phyloP scores from a whole-genome alignment of 345 rosid genomes.

The Clausena lansium region DNA sequence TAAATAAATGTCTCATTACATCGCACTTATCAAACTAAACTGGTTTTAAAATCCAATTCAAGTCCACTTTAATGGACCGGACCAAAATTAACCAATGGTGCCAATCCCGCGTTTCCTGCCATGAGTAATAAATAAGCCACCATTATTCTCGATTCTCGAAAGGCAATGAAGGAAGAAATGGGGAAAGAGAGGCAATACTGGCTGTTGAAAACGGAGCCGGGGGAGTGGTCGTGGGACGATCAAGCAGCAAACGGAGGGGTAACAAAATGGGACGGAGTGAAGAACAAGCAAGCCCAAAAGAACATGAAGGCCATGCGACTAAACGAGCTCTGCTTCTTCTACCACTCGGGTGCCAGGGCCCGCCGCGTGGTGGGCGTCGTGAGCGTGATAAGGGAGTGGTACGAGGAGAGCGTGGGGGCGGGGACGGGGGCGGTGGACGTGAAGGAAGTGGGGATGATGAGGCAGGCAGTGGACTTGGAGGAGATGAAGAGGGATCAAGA shows the following conservation, averaged over 20 bases:
- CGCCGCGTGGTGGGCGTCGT: conserved; percentile 87
- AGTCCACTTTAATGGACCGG: background rate
- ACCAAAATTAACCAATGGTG: background rate
- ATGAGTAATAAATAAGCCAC: background rate
- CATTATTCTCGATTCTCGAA: background rate
- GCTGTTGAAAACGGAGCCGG: conserved; percentile 91
- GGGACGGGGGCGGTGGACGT: conserved; percentile 73
- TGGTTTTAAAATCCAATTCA: background rate
- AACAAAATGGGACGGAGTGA: conserved; percentile 90
- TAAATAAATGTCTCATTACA: no score
- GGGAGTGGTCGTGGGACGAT: conserved; percentile 98
- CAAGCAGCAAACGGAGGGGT: conserved; percentile 69
- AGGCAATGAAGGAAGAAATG: conserved; percentile 11
- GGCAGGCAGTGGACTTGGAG: conserved; percentile 62
- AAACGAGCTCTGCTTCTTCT: conserved; percentile 81
- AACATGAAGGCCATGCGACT: conserved; percentile 72
- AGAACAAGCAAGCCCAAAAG: conserved; percentile 89
- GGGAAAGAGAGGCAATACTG: conserved; percentile 51
- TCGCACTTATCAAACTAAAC: background rate
- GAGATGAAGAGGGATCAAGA: conserved; percentile 68
- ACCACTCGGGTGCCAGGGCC: conserved; percentile 77
- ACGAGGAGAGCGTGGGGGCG: conserved; percentile 26
- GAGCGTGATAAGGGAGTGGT: conserved; percentile 65
- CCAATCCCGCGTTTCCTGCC: background rate
- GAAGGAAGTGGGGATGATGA: conserved; percentile 75